A percentile compares a stretch with the other conserved stretches of the same genome.
phyloP scores from a whole-genome alignment of 1,284 basidiomycete species.

The Boletus albobrunnescens region DNA sequence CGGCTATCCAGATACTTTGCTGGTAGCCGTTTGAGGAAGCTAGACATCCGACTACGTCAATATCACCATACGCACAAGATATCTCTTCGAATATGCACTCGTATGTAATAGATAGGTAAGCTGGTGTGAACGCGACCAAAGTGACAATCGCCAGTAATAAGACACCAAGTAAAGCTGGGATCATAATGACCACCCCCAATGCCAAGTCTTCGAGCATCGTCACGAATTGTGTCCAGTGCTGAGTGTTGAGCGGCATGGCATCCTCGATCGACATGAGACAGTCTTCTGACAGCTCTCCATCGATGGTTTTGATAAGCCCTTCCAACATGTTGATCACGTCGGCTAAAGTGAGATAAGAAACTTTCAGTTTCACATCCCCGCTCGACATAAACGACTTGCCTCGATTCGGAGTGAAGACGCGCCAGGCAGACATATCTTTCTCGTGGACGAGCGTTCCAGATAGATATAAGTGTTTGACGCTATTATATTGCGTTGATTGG shows the following conservation, averaged over 20 bases:
- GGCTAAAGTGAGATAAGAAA: constrained; percentile 4
- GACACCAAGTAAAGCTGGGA: constrained; percentile 17
- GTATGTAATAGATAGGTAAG: constrained; percentile 14
- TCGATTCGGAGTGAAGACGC: constrained; percentile 16
- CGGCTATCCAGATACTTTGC: too few relatives aligned
- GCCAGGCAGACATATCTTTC: constrained; percentile 12
- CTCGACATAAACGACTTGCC: background rate
- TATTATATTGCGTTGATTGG: background rate
- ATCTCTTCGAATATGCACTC: constrained; percentile 12
- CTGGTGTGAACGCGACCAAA: constrained; percentile 1
- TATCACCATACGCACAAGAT: background rate
- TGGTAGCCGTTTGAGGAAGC: background rate
- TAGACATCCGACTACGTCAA: constrained; percentile 9
- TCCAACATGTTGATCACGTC: constrained; percentile 18
- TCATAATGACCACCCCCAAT: constrained; percentile 4
- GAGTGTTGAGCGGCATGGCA: constrained; percentile 13
- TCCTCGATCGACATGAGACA: constrained; percentile 20
- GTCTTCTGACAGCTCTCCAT: constrained; percentile 20
- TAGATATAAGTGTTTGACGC: background rate
- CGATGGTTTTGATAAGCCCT: constrained; percentile 20
- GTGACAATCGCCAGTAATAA: constrained; percentile 13
- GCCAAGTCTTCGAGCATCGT: background rate
- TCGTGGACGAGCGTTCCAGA: constrained; percentile 7
- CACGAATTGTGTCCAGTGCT: constrained; percentile 16
- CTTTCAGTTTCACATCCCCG: background rate